Evolutionary conservation across 2,329 filamentous ascomycete genomes (phyloP), one percentile per base, ranked within the genome.

Genomic region (Aspergillus ochraceoroseus): DNA sequence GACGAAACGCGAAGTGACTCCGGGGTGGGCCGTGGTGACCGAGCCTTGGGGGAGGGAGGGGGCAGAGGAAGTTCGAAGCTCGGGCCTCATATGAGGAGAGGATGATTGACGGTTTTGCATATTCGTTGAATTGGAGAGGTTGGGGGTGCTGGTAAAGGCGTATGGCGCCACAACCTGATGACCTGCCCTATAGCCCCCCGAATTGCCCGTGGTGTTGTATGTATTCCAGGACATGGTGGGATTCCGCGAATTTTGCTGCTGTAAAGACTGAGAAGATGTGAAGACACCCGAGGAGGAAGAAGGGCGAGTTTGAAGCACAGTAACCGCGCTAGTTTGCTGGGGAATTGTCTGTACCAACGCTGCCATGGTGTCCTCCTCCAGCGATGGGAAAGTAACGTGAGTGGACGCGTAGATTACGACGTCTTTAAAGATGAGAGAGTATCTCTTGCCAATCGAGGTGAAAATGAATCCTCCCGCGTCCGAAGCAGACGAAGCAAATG

Each of bases 301-400:
- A 48, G 82, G 79, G 63, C 82, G 79, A 55, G 82, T 77, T 65
- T 87, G 84, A 58, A 89, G 80, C 76, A 88, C 83, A 51, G 82
- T 82, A 57, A 81, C 75, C 53, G 83, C 81, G 65, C 75, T 74
- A 59, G 81, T 80, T 67, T 87, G 83, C 70, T 86, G 82, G 58
- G 85, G 79, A 62, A 85, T 85, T 47, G 83, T 80, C 70, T 90
- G 86, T 60, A 89, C 83, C 73, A 90, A 75, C 66, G 85, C 84
- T 73, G 85, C 85, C 86, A 92, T 90, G 65, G 63, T 83, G 73
- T 60, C 61, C 53, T 52, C 48, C 43, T 55, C 46, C 45, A 42
- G 41, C 29, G 48, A 44, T 32, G 44, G 39, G 37, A 46, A 46
- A 43, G 41, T 30, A 44, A 36, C 13, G 34, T 41, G 48, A 45